Evolutionary conservation across 2,329 filamentous ascomycete species (phyloP), one percentile per base, ranked within the genome.

Genomic region (Aspergillus sclerotialis): DNA sequence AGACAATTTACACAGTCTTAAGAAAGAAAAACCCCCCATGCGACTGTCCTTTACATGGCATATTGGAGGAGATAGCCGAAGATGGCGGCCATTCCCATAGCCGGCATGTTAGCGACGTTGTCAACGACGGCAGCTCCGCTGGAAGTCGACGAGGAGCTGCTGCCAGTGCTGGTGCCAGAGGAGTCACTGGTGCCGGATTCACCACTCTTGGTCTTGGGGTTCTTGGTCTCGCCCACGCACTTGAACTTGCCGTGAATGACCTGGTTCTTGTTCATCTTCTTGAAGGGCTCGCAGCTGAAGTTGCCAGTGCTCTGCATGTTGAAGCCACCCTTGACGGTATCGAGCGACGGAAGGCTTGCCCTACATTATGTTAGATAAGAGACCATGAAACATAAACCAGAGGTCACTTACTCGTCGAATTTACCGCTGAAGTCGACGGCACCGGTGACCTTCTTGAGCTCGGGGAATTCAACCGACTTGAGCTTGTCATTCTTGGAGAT

Each of bases 401-500:
- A 26, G 10, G 8, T 25, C 14, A 76, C 85, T 72, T 74, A 93
- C 87, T 76, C 71, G 44, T 78, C 74, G 64, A 95, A 93, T 69
- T 79, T 83, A 54, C 92, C 92, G 52, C 80, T 80, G 61, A 94
- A 78, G 61, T 87, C 82, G 56, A 96, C 72, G 52, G 86, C 87
- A 67, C 89, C 90, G 45, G 72, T 75, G 39, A 95, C 77, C 36
- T 69, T 75, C 56, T 75, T 57, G 17, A 98, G 75, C 45, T 70
- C 58, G 42, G 75, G 72, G 66, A 96, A 84, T 45, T 75, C 64
- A 37, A 95, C 71, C 40, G 68, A 59, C 37, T 64, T 50, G 21
- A 95, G 75, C 36, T 71, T 69, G 41, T 86, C 85, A 80, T 96
- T 95, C 78, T 94, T 94, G 65, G 84, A 82, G 56, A 98, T 78